Conservation (phyloP, 345 rosid species). For the Eucalyptus cloeziana region DNA sequence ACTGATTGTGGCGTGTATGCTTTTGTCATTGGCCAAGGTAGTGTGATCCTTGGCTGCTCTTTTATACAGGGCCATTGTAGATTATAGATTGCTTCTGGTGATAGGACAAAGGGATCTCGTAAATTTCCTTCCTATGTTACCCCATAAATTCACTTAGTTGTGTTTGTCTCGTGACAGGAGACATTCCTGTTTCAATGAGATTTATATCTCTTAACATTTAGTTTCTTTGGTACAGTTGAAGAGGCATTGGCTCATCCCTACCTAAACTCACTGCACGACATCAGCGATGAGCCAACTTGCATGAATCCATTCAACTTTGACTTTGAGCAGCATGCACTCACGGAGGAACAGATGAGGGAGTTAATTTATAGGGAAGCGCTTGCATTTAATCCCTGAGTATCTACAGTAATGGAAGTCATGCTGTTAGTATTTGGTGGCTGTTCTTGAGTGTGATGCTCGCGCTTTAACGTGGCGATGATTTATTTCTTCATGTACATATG, state of each 20-base stretch:
- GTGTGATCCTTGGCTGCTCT: neutral
- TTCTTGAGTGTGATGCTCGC: neutral
- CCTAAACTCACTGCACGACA: constrained; percentile 45
- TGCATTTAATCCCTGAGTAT: constrained; percentile 77
- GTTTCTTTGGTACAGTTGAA: constrained; percentile 35
- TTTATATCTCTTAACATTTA: neutral
- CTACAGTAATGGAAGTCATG: constrained; percentile 2
- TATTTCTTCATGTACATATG: neutral
- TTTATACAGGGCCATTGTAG: neutral
- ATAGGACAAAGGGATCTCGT: neutral
- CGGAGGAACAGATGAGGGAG: constrained; percentile 78
- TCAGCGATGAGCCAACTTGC: constrained; percentile 73
- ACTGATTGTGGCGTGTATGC: neutral
- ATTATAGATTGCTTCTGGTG: neutral
- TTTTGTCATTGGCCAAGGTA: neutral
- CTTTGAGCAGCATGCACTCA: constrained; percentile 58
- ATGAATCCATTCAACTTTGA: constrained; percentile 56
- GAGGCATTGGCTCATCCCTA: constrained; percentile 87
- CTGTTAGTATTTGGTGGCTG: neutral
- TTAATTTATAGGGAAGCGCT: constrained; percentile 69
- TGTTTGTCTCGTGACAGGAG: neutral
- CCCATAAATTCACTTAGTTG: neutral
- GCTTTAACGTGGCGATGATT: neutral
- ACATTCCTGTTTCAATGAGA: neutral
- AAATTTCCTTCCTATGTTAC: neutral